A percentile compares a stretch with the other conserved stretches of the same genome.
phyloP scores from a whole-genome alignment of 2,329 filamentous ascomycete genomes.

The Apiospora koreana region DNA sequence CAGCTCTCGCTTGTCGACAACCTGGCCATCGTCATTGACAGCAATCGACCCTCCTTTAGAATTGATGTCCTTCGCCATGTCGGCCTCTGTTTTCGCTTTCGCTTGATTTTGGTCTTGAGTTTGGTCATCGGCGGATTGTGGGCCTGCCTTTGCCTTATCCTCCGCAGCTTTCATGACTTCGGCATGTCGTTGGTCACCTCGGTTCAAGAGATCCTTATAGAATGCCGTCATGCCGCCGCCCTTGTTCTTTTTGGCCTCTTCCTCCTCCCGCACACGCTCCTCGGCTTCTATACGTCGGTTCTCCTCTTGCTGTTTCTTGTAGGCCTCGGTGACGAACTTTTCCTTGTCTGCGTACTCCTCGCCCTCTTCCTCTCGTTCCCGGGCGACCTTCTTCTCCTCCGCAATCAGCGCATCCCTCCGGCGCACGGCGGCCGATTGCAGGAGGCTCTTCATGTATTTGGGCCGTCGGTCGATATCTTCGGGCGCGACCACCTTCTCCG shows the following conservation, averaged over 20 bases:
- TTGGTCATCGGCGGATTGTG: constrained; percentile 31
- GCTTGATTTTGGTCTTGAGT: constrained; percentile 40
- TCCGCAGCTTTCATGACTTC: constrained; percentile 70
- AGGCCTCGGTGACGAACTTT: constrained; percentile 82
- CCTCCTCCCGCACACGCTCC: constrained; percentile 66
- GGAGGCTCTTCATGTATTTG: constrained; percentile 76
- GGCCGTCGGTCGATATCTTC: constrained; percentile 62
- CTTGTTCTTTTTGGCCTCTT: constrained; percentile 64
- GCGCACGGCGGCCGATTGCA: constrained; percentile 72
- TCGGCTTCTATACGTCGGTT: constrained; percentile 70
- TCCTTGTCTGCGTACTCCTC: constrained; percentile 83
- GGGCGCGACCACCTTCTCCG: constrained; percentile 55
- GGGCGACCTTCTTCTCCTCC: constrained; percentile 77
- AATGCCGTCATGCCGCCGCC: constrained; percentile 76
- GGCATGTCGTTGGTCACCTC: constrained; percentile 69
- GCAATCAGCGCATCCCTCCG: constrained; percentile 78
- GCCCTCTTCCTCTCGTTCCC: constrained; percentile 77
- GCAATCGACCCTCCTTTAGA: constrained; percentile 62
- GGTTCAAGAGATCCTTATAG: constrained; percentile 72
- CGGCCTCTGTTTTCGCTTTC: constrained; percentile 57
- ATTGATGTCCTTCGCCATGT: constrained; percentile 69
- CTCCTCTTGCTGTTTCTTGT: constrained; percentile 80
- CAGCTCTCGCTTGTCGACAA: constrained; percentile 82
- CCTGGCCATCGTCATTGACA: constrained; percentile 80
- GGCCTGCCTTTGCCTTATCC: constrained; percentile 47